Conservation (phyloP, 176 grass and related monocot genomes). For the Carex parvula region DNA sequence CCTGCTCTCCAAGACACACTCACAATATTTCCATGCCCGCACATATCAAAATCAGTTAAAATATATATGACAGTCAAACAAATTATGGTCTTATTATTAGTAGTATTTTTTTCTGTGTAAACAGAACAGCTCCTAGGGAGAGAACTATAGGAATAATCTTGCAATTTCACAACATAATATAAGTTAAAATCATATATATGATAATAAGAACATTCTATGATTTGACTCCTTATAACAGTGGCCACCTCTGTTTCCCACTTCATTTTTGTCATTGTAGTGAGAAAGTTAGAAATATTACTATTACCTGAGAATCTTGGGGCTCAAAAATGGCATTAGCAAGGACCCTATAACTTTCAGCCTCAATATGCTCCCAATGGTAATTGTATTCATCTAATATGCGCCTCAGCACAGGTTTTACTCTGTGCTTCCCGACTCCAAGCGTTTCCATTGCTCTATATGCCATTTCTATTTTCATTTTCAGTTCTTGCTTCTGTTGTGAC, state of each 20-base stretch:
- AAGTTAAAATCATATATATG: background rate
- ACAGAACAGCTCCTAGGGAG: background rate
- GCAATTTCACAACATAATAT: background rate
- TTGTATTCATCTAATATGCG: slow-evolving; percentile 43
- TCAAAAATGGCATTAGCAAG: slow-evolving; percentile 56
- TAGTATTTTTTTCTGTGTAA: background rate
- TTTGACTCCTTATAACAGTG: background rate
- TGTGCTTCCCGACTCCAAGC: slow-evolving; percentile 33
- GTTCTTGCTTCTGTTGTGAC: background rate
- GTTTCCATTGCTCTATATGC: slow-evolving; percentile 38
- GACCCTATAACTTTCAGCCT: slow-evolving; percentile 55
- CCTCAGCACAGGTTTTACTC: slow-evolving; percentile 34
- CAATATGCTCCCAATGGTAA: slow-evolving; percentile 71
- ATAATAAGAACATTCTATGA: background rate
- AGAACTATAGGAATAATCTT: background rate
- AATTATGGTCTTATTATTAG: slow-evolving; percentile 1
- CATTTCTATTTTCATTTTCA: background rate
- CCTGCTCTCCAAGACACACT: background rate
- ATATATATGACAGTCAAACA: background rate
- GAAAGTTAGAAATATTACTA: slow-evolving; percentile 15
- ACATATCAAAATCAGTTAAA: background rate
- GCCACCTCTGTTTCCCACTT: background rate
- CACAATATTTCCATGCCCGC: background rate
- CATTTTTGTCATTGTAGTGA: background rate
- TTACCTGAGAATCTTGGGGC: slow-evolving; percentile 34